These are phyloP conservation scores for Zymoseptoria brevis DNA, from an alignment of 2,329 filamentous ascomycete species.

Conservation along the genomic window DNA sequence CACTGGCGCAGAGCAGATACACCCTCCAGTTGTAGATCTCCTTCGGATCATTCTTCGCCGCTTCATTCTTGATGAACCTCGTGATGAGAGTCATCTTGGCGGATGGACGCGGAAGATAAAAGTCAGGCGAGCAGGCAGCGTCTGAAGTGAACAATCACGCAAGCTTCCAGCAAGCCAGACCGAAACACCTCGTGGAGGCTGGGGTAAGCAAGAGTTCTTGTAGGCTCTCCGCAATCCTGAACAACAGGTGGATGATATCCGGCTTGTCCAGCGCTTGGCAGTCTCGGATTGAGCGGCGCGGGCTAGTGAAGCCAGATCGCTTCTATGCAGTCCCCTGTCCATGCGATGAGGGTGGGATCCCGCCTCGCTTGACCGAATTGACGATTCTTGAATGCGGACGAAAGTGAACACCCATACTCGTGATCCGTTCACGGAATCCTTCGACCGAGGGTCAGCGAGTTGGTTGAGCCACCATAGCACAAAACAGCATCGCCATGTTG, in stretches of 20 bases:
- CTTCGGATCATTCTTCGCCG: slow-evolving; percentile 59
- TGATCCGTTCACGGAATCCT: too few species aligned
- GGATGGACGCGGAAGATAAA: neutral
- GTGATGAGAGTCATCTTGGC: slow-evolving; percentile 38
- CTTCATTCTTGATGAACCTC: slow-evolving; percentile 58
- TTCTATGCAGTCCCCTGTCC: neutral
- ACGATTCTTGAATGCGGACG: neutral
- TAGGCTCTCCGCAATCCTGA: neutral
- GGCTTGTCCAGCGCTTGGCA: neutral
- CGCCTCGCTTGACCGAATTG: neutral
- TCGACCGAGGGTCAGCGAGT: too few species aligned
- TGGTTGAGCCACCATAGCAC: too few species aligned
- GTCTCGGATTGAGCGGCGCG: neutral
- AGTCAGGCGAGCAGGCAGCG: neutral
- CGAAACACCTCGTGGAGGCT: neutral
- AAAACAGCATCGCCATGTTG: too few species aligned
- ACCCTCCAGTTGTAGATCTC: slow-evolving; percentile 66
- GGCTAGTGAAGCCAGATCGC: neutral
- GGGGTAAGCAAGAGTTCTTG: neutral
- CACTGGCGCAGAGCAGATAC: slow-evolving; percentile 57
- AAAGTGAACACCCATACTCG: too few species aligned
- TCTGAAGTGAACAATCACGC: neutral
- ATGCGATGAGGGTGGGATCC: neutral
- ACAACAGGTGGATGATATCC: neutral
- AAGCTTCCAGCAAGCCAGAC: neutral